A percentile compares a stretch with the other conserved stretches of the same genome.
Evolutionary conservation across 306 rosid genomes (phyloP).

Genomic region (Rosa chinensis): DNA sequence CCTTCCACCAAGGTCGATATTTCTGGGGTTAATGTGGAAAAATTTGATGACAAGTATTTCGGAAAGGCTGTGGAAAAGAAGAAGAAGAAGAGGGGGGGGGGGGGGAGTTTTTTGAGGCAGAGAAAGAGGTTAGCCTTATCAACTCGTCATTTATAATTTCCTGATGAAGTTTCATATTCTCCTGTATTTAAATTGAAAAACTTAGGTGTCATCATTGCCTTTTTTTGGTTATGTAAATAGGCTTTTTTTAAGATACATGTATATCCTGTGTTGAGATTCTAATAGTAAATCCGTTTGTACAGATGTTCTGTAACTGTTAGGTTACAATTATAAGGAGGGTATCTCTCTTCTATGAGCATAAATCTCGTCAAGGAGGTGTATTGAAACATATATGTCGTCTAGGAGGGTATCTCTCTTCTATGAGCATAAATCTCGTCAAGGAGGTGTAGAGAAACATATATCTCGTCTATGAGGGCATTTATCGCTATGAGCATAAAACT

Average conservation of each 20-base stretch:
- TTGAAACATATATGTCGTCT: too few relatives aligned
- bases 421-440: too few relatives aligned
- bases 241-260: background rate
- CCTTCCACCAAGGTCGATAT: constrained; percentile 41
- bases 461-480: too few relatives aligned
- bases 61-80: constrained; percentile 29
- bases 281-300: background rate
- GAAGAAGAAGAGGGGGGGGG: constrained; percentile 38
- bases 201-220: background rate
- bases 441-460: too few relatives aligned
- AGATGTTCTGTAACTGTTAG: background rate
- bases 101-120: constrained; percentile 41
- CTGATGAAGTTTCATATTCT: background rate
- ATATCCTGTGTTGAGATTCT: background rate
- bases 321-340: background rate
- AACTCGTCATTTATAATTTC: background rate
- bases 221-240: background rate
- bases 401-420: too few relatives aligned
- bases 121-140: constrained; percentile 29
- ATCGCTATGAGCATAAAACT: too few relatives aligned
- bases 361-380: too few relatives aligned
- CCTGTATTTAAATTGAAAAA: background rate
- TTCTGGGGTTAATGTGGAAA: constrained; percentile 31
- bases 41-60: constrained; percentile 37
- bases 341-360: too few relatives aligned